Evolutionary conservation across 2,329 filamentous ascomycete species (phyloP).

Genomic region (Cryoendolithus antarcticus): DNA sequence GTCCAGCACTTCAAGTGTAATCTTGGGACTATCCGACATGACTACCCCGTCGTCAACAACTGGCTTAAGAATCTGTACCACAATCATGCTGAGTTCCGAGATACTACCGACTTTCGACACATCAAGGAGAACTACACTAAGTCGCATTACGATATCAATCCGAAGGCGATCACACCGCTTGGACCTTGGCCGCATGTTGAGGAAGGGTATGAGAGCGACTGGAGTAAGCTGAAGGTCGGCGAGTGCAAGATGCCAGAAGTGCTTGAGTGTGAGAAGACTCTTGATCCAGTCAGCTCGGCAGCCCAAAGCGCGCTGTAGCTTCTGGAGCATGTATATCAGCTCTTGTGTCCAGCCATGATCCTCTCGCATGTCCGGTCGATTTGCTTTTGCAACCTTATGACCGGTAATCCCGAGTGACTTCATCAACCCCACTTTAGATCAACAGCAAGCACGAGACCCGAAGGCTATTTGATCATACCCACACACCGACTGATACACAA

Average conservation of each 20-base stretch:
- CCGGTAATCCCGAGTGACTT: too few relatives aligned
- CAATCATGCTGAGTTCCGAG: slow-evolving; percentile 40
- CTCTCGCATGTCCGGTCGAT: too few relatives aligned
- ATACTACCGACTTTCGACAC: slow-evolving; percentile 52
- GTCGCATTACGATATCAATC: slow-evolving; percentile 48
- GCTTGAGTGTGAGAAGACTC: slow-evolving; percentile 20
- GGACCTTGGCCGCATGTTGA: slow-evolving; percentile 50
- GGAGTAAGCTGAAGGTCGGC: slow-evolving; percentile 36
- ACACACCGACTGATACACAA: too few relatives aligned
- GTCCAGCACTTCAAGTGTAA: slow-evolving; percentile 57
- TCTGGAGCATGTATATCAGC: too few relatives aligned
- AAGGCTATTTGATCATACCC: too few relatives aligned
- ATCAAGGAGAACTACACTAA: slow-evolving; percentile 60
- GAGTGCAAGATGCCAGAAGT: slow-evolving; percentile 32
- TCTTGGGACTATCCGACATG: slow-evolving; percentile 43
- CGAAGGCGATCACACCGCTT: slow-evolving; percentile 48
- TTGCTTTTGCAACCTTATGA: too few relatives aligned
- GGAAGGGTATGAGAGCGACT: slow-evolving; percentile 37
- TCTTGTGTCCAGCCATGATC: too few relatives aligned
- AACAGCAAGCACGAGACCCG: too few relatives aligned
- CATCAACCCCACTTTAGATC: too few relatives aligned
- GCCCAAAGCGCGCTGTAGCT: too few relatives aligned
- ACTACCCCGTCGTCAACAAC: slow-evolving; percentile 48
- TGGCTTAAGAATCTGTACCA: slow-evolving; percentile 51
- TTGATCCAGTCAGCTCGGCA: too few relatives aligned